phyloP scores from a whole-genome alignment of 768 basidiomycete genomes.

The Kwoniella bestiolae region DNA sequence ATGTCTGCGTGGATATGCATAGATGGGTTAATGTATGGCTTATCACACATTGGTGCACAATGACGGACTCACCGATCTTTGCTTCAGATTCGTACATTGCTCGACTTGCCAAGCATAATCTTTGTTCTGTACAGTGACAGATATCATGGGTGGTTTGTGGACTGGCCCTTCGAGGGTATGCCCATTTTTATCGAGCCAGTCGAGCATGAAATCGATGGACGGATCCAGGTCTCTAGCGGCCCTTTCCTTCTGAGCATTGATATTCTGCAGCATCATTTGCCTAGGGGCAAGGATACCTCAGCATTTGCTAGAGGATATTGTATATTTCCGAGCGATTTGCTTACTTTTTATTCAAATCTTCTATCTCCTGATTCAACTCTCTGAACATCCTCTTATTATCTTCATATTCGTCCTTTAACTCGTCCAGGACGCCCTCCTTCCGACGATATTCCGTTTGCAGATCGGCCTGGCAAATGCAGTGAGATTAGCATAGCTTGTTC shows the following conservation, averaged over 20 bases:
- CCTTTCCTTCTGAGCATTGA: conserved; percentile 58
- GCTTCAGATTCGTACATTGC: conserved; percentile 65
- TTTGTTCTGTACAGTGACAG: conserved; percentile 69
- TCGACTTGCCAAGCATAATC: conserved; percentile 73
- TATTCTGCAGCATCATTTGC: conserved; percentile 32
- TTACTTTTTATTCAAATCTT: conserved; percentile 9
- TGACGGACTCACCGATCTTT: conserved; percentile 66
- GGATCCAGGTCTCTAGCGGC: conserved; percentile 64
- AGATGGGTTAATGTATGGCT: neutral
- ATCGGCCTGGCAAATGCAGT: conserved; percentile 11
- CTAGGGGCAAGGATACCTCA: conserved; percentile 10
- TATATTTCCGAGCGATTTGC: neutral
- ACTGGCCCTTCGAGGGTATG: conserved; percentile 75
- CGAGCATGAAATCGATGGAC: conserved; percentile 41
- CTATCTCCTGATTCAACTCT: conserved; percentile 14
- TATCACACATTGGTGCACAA: neutral
- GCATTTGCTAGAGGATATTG: too few species aligned
- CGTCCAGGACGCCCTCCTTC: conserved; percentile 1
- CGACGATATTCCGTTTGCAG: neutral
- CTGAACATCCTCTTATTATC: conserved; percentile 17
- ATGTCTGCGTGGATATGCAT: conserved; percentile 63
- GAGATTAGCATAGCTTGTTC: too few species aligned
- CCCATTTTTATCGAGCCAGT: conserved; percentile 60
- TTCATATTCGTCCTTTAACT: conserved; percentile 12
- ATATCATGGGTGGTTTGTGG: conserved; percentile 82